Evolutionary conservation across 768 basidiomycete species (phyloP), one percentile per base, ranked within the genome.

Genomic region (Clitopilus passeckerianus): DNA sequence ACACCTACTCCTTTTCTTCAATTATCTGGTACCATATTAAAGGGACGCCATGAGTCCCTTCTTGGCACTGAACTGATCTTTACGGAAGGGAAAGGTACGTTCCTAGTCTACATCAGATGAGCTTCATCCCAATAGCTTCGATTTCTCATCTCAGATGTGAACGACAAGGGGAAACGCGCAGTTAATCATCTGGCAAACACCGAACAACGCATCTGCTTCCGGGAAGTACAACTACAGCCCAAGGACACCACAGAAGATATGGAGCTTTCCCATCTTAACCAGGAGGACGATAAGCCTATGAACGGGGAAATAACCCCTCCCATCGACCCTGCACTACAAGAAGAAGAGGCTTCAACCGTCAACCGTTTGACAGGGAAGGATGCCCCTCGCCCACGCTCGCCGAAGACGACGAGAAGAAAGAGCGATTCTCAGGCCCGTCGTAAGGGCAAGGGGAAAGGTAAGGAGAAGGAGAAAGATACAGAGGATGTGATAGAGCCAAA

Each of bases 11-110:
- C 91, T 0, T 91, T 85, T 63, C 70, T 93, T 20, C 91, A 93
- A 63, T 76, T 93, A 0, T 86, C 87, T 5, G 90, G 90, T 1
- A 87, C 88, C 0, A 77, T 91, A 18, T 78, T 92, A 62, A 86
- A 86, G 69, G 91, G 91, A 0, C 73, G 77, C 35, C 85, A 91
- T 60, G 83, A 89, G 58, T 67, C 75, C 16, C 76, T 93, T 3
- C 73, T 93, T 1, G 91, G 91, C 1, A 88, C 89, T 0, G 91
- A 93, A 65, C 71, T 93, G 23, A 66, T 93, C 18, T 92, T 93
- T 69, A 80, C 83, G 0, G 90, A 91, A 58, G 80, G 79, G 34
- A 85, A 85, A 75, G 81, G 87, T 85, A 60, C 34, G 70, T 52
- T 41, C 12, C 37, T n/a, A 15, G 14, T 41, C 10, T 41, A 9